A percentile compares a stretch with the other conserved stretches of the same genome.
Evolutionary conservation across 345 rosid species (phyloP).

Genomic region (Clausena lansium): DNA sequence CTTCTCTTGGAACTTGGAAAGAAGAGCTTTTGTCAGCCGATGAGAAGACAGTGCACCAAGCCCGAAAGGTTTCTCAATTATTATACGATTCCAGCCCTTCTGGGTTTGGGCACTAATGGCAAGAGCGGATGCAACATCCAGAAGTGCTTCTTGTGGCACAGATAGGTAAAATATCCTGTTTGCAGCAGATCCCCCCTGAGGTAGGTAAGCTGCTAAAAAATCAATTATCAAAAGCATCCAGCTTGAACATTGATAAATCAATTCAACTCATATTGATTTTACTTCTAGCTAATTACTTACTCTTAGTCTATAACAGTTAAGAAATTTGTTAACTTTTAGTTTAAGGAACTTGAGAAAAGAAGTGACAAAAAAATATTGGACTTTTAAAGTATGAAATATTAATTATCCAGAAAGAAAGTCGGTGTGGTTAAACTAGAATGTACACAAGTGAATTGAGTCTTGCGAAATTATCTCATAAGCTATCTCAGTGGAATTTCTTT

Average conservation of each 20-base stretch:
- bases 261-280: not conserved
- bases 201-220: conserved; percentile 29
- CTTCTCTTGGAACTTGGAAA: conserved; percentile 59
- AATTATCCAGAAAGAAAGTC: not conserved
- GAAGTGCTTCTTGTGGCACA: conserved; percentile 82
- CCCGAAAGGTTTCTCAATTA: conserved; percentile 81
- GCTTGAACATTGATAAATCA: conserved; percentile 6
- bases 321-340: not conserved
- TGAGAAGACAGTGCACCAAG: conserved; percentile 55
- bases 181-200: conserved; percentile 55
- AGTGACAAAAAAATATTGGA: not conserved
- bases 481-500: too few relatives aligned
- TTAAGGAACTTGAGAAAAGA: not conserved
- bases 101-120: conserved; percentile 55
- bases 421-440: too few relatives aligned
- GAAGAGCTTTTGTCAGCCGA: conserved; percentile 53
- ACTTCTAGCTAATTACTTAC: not conserved
- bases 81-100: conserved; percentile 68
- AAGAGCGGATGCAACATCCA: conserved; percentile 62
- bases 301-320: not conserved
- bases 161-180: conserved; percentile 74
- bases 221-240: conserved; percentile 28
- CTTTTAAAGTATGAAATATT: not conserved
- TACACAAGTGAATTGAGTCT: too few relatives aligned
- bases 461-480: too few relatives aligned